These are phyloP conservation scores for Suaeda aralocaspica DNA, from an alignment of 148 eudicot genomes.

Conservation along the genomic window DNA sequence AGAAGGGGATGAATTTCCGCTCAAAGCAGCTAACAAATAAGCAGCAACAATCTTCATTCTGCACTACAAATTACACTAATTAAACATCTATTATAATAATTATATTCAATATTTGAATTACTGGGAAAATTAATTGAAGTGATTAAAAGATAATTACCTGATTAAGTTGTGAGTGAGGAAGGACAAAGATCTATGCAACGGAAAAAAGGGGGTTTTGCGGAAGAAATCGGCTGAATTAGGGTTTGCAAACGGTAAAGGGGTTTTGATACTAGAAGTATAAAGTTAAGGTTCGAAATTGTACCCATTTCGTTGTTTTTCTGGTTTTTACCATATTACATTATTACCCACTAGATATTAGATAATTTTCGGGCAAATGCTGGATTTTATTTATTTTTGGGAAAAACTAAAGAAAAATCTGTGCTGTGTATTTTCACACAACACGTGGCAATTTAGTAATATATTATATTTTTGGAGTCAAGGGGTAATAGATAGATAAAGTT, in stretches of 20 bases:
- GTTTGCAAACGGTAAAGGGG: conserved; percentile 1
- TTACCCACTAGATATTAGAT: too few relatives aligned
- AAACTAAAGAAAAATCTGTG: too few relatives aligned
- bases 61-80: neutral
- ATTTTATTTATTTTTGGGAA: too few relatives aligned
- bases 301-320: too few relatives aligned
- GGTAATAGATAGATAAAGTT: too few relatives aligned
- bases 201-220: neutral
- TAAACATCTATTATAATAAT: neutral
- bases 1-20: conserved; percentile 56
- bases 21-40: conserved; percentile 77
- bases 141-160: neutral
- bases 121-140: neutral
- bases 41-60: conserved; percentile 76
- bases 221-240: conserved; percentile 15
- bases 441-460: too few relatives aligned
- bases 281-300: conserved; percentile 41
- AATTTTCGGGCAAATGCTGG: too few relatives aligned
- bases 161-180: neutral
- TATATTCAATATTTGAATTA: neutral
- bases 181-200: neutral
- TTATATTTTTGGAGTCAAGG: too few relatives aligned
- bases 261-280: neutral
- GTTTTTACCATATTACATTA: too few relatives aligned
- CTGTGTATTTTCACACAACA: too few relatives aligned